Evolutionary conservation across 345 rosid genomes (phyloP).

Genomic region (Brassica rapa): DNA sequence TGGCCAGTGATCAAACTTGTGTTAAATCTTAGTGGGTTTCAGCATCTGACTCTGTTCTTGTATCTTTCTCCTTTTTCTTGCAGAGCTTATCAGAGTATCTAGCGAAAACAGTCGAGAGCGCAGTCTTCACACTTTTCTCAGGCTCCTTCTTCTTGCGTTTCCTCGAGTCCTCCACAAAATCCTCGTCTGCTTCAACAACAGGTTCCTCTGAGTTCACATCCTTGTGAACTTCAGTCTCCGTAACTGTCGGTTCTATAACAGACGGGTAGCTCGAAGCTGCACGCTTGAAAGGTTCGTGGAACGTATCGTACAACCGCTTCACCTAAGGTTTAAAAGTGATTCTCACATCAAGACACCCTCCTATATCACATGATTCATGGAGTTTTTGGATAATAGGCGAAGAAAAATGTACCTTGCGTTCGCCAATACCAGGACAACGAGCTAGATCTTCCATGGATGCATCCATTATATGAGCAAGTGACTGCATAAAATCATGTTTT

Average conservation of each 20-base stretch:
- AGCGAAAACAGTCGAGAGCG: constrained; percentile 72
- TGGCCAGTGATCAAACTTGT: neutral
- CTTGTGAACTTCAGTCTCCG: constrained; percentile 45
- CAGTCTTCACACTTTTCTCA: constrained; percentile 64
- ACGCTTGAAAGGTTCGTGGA: constrained; percentile 95
- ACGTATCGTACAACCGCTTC: constrained; percentile 82
- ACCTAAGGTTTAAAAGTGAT: constrained; percentile 50
- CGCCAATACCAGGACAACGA: constrained; percentile 94
- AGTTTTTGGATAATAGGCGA: neutral
- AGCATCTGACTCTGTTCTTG: constrained; percentile 11
- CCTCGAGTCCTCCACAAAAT: constrained; percentile 46
- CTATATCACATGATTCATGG: neutral
- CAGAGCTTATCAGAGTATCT: constrained; percentile 53
- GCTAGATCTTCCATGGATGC: constrained; percentile 96
- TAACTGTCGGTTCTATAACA: constrained; percentile 47
- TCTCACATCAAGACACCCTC: neutral
- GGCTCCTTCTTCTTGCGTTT: constrained; percentile 66
- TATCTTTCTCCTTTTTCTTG: constrained; percentile 33
- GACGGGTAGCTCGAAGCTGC: constrained; percentile 48
- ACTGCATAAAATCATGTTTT: constrained; percentile 47
- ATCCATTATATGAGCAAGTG: constrained; percentile 82
- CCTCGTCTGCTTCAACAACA: constrained; percentile 49
- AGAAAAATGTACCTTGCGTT: constrained; percentile 65
- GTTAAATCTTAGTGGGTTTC: constrained; percentile 27
- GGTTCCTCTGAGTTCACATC: constrained; percentile 45